These are phyloP conservation scores for Acorus gramineus DNA, from an alignment of 106 monocot species.

Conservation along the genomic window DNA sequence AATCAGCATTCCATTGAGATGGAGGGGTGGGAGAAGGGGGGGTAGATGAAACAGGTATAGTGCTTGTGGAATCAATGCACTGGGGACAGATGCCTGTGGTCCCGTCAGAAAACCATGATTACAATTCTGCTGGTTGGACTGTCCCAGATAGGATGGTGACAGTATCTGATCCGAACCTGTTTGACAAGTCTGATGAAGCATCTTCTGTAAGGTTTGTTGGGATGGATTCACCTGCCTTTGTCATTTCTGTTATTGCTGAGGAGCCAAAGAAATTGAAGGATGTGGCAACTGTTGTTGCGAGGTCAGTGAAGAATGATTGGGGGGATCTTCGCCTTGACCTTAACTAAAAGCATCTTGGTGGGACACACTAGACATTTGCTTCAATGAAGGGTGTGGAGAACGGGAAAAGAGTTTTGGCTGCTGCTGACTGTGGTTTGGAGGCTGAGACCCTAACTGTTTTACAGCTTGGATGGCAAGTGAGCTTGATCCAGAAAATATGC, in stretches of 20 bases:
- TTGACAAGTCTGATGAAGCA: slow-evolving; percentile 44
- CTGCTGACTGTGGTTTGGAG: slow-evolving; percentile 7
- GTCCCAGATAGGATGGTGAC: slow-evolving; percentile 16
- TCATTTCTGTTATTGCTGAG: slow-evolving; percentile 32
- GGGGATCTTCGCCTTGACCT: slow-evolving; percentile 24
- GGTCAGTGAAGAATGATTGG: slow-evolving; percentile 17
- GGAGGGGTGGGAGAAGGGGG: slow-evolving; percentile 9
- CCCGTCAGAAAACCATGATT: slow-evolving; percentile 6
- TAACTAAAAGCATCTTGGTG: slow-evolving; percentile 34
- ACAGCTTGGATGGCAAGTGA: slow-evolving; percentile 21
- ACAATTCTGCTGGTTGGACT: slow-evolving; percentile 11
- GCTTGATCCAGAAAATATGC: slow-evolving; percentile 26
- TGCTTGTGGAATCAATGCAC: slow-evolving; percentile 25
- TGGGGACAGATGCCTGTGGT: slow-evolving; percentile 17
- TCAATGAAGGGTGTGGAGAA: slow-evolving; percentile 24
- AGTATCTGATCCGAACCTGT: slow-evolving; percentile 33
- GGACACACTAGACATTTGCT: slow-evolving; percentile 21
- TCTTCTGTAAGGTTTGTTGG: slow-evolving; percentile 36
- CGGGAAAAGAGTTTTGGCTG: slow-evolving; percentile 39
- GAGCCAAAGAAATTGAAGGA: slow-evolving; percentile 28
- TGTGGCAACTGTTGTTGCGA: slow-evolving; percentile 28
- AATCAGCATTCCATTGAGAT: slow-evolving; percentile 49
- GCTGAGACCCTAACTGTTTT: slow-evolving; percentile 6
- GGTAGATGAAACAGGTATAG: slow-evolving; percentile 10
- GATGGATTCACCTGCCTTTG: slow-evolving; percentile 30